Percentiles rank a stretch among this genome's conserved stretches.
phyloP scores from a whole-genome alignment of 371 early-diverging fungal genomes.

The Mucor irregularis region DNA sequence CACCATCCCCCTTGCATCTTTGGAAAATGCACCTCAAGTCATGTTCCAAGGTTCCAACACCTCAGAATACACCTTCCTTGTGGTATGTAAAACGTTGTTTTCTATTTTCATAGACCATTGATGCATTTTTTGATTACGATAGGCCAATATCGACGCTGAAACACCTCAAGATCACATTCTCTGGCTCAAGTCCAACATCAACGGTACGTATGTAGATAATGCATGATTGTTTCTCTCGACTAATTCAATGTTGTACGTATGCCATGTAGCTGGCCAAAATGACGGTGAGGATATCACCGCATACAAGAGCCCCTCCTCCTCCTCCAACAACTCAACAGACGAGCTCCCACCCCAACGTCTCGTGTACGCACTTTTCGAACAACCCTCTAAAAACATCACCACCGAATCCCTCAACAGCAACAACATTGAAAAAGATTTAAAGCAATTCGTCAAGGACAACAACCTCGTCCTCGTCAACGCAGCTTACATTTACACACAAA shows the following conservation, averaged over 20 bases:
- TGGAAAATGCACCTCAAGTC: constrained; percentile 17
- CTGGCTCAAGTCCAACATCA: constrained; percentile 34
- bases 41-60: constrained; percentile 24
- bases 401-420: constrained; percentile 7
- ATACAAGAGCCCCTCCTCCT: constrained; percentile 13
- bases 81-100: constrained; percentile 21
- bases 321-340: constrained; percentile 1
- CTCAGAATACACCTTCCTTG: constrained; percentile 28
- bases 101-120: neutral
- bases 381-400: constrained; percentile 7
- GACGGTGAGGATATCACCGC: constrained; percentile 1
- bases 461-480: constrained; percentile 24
- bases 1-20: constrained; percentile 18
- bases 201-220: neutral
- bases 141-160: constrained; percentile 32
- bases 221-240: too few species aligned
- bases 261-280: too few species aligned
- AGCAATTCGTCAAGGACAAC: constrained; percentile 19
- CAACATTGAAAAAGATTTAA: constrained; percentile 6
- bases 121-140: neutral
- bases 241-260: too few species aligned
- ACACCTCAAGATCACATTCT: constrained; percentile 31
- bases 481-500: constrained; percentile 12
- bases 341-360: too few species aligned
- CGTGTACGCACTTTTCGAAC: constrained; percentile 32